A percentile compares a stretch with the other conserved stretches of the same genome.
These are phyloP conservation scores for Citrus cavaleriei DNA, from an alignment of 345 rosid genomes.

Conservation along the genomic window DNA sequence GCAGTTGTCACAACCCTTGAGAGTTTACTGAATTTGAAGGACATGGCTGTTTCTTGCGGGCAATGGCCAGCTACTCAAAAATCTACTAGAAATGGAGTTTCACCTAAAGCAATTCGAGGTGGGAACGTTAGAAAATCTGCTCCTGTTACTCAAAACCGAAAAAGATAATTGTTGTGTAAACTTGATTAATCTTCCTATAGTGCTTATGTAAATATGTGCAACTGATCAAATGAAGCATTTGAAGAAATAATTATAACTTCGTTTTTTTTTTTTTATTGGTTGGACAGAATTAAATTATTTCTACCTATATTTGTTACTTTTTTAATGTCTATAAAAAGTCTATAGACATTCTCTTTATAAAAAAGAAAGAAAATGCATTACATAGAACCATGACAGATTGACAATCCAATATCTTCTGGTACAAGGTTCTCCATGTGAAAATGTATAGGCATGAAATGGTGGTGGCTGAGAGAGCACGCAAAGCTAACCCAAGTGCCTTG, in stretches of 20 bases:
- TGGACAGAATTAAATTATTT: no score
- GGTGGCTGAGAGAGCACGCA: background rate
- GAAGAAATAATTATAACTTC: background rate
- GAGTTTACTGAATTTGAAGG: constrained; percentile 51
- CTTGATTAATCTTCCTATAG: background rate
- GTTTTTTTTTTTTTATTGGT: no score
- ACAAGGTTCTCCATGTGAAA: background rate
- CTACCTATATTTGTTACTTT: no score
- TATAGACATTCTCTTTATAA: no score
- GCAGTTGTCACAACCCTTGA: constrained; percentile 60
- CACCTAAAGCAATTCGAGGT: constrained; percentile 24
- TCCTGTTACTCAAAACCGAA: constrained; percentile 28
- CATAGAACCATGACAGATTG: no score
- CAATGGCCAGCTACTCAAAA: constrained; percentile 57
- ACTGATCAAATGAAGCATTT: no score
- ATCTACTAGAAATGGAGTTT: constrained; percentile 28
- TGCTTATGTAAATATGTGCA: background rate
- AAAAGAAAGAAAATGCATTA: background rate
- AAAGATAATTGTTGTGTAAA: constrained; percentile 10
- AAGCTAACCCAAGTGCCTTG: background rate
- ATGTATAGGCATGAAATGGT: background rate
- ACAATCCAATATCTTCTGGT: background rate
- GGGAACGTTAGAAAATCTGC: constrained; percentile 39
- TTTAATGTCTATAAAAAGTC: no score
- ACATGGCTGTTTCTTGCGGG: constrained; percentile 76